Base-by-base conservation (phyloP, 2,329 filamentous ascomycete genomes). In the Xylariales sp. region DNA sequence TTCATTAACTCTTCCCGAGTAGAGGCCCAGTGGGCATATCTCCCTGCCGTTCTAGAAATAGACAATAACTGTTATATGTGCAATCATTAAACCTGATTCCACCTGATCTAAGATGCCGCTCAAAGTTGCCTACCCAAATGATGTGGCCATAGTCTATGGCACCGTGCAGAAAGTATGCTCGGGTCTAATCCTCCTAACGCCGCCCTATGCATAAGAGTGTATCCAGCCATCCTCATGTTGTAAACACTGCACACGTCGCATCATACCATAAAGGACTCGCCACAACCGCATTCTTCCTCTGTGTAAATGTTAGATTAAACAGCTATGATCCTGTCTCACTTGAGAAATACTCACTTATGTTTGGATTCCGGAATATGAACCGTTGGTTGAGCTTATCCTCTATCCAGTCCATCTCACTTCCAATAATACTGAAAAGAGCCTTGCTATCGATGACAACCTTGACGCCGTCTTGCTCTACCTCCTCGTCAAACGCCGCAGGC, bases 401-500 rank as follows among this genome's bases (percentile, higher is more conserved):
- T 10, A 95, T 86, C 94, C 95, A 99, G 78, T 99, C 96, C 96
- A 99, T 99, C 82, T 98, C 95, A 77, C 92, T 97, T 5, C 96
- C 96, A 75, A 99, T 97, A 62, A 99, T 98, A 80, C 95, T 98
- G 79, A 99, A 94, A 57, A 99, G 83, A 49, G 96, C 96, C 84
- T 97, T 98, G 85, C 93, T 97, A 80, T 99, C 96, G 65, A 99
- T 96, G 78, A 98, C 80, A 41, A 99, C 95, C 81, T 93, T 95
- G 65, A 99, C 95, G 0, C 95, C 96, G 76, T 98, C 96, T 79
- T 99, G 96, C 78, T 97, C 94, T 1, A 99, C 93, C 59, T 90
- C 86, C 80, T 99, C 96, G 75, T 99, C 96, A 75, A 98, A 95
- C 45, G 87, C 84, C 3, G 90, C 93, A 0, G 95, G 88, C 84